A percentile compares a stretch with the other conserved stretches of the same genome.
These are phyloP conservation scores for Phoma sp. DNA, from an alignment of 2,329 filamentous ascomycete species.

Conservation along the genomic window DNA sequence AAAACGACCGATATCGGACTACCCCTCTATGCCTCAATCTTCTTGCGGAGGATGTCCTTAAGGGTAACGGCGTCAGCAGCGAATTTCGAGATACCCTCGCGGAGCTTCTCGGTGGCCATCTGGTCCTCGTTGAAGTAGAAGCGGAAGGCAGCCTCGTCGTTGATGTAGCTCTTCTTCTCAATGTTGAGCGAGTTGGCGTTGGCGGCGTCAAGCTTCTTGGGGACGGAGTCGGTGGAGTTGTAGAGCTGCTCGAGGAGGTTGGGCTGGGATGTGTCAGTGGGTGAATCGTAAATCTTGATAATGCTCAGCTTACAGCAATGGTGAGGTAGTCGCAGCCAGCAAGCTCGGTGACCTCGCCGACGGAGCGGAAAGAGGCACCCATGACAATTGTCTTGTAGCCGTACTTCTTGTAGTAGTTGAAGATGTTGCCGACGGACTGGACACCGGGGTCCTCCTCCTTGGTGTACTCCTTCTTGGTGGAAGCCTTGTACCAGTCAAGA, in stretches of 20 bases:
- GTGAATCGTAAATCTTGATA: neutral
- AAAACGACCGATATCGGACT: slow-evolving; percentile 37
- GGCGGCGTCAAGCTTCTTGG: slow-evolving; percentile 87
- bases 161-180: slow-evolving; percentile 89
- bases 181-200: slow-evolving; percentile 74
- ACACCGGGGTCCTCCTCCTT: slow-evolving; percentile 95
- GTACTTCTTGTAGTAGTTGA: slow-evolving; percentile 99
- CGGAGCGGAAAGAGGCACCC: slow-evolving; percentile 97
- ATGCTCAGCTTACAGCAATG: slow-evolving; percentile 75
- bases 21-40: slow-evolving; percentile 65
- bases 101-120: slow-evolving; percentile 99
- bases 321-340: slow-evolving; percentile 99
- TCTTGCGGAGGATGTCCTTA: slow-evolving; percentile 89
- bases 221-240: slow-evolving; percentile 81
- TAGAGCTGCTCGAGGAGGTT: slow-evolving; percentile 92
- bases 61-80: slow-evolving; percentile 93
- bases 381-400: slow-evolving; percentile 99
- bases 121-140: slow-evolving; percentile 99
- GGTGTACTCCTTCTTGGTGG: slow-evolving; percentile 90
- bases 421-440: slow-evolving; percentile 90
- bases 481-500: slow-evolving; percentile 98
- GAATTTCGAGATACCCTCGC: slow-evolving; percentile 99
- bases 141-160: slow-evolving; percentile 88
- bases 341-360: slow-evolving; percentile 96
- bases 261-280: slow-evolving; percentile 63